Percentiles rank a stretch among this genome's conserved stretches.
Evolutionary conservation across 371 early-diverging fungal species (phyloP).

Genomic region (Zychaea mexicana): DNA sequence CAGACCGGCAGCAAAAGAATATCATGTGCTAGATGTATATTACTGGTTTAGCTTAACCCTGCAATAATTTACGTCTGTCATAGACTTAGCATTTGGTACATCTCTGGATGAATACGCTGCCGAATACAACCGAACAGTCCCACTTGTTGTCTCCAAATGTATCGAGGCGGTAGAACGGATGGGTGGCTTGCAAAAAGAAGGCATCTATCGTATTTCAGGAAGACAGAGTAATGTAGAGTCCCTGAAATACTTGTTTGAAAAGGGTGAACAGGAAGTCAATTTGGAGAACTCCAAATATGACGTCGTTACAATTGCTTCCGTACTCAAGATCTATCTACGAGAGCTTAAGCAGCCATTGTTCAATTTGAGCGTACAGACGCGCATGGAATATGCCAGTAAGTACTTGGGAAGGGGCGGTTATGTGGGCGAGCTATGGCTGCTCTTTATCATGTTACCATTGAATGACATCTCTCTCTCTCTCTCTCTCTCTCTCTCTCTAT

Average conservation of each 20-base stretch:
- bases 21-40: not conserved
- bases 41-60: not conserved
- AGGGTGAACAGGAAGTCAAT: slow-evolving; percentile 50
- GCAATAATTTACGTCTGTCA: slow-evolving; percentile 3
- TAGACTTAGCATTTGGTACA: slow-evolving; percentile 62
- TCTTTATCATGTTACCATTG: not conserved
- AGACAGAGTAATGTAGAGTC: slow-evolving; percentile 59
- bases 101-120: slow-evolving; percentile 48
- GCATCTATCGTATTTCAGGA: slow-evolving; percentile 75
- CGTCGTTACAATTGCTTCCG: slow-evolving; percentile 59
- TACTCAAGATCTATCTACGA: slow-evolving; percentile 67
- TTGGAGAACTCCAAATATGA: slow-evolving; percentile 48
- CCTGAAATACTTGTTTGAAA: slow-evolving; percentile 56
- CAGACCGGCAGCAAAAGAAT: not conserved
- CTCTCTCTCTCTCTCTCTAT: not conserved
- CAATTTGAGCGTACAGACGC: slow-evolving; percentile 47
- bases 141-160: slow-evolving; percentile 59
- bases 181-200: slow-evolving; percentile 69
- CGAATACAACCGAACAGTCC: slow-evolving; percentile 51
- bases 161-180: slow-evolving; percentile 62
- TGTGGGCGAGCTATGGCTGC: not conserved
- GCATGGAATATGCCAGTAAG: slow-evolving; percentile 63
- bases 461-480: not conserved
- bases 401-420: too few species aligned
- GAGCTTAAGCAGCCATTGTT: slow-evolving; percentile 68